Percentiles rank a stretch among this genome's conserved stretches.
phyloP scores from a whole-genome alignment of 345 rosid species.

The Murraya koenigii region DNA sequence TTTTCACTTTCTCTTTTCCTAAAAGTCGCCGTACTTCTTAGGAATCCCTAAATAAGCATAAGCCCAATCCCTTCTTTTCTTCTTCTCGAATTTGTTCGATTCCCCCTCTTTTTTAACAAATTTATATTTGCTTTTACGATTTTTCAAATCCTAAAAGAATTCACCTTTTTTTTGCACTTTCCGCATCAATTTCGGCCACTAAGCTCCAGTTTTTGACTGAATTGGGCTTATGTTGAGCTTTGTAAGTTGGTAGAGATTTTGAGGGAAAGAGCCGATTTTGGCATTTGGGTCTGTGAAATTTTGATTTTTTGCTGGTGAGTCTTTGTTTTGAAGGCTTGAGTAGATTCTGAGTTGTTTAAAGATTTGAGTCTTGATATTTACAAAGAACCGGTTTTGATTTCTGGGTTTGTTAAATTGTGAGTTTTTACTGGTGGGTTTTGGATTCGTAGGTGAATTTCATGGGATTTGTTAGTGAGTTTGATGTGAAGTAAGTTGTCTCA shows the following conservation, averaged over 20 bases:
- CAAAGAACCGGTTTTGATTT: neutral
- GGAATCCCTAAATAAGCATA: conserved; percentile 11
- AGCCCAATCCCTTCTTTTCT: neutral
- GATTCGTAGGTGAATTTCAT: conserved; percentile 9
- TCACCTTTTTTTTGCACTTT: neutral
- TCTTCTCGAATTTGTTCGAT: neutral
- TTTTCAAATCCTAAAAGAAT: neutral
- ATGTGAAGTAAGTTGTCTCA: neutral
- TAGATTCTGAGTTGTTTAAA: neutral
- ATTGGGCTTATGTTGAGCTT: no score
- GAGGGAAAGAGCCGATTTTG: conserved; percentile 3
- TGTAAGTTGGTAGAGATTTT: neutral
- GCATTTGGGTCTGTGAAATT: conserved; percentile 7
- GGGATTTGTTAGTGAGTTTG: conserved; percentile 7
- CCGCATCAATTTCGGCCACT: neutral
- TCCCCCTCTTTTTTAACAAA: neutral
- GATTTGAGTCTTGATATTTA: neutral
- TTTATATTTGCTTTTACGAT: neutral
- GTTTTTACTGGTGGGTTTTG: conserved; percentile 2
- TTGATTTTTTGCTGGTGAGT: conserved; percentile 2
- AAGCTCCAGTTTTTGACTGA: neutral
- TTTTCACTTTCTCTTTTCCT: conserved; percentile 17
- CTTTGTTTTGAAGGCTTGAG: neutral
- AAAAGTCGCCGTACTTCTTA: neutral
- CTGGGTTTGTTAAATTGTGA: neutral